Evolutionary conservation across 805 yeast genomes (phyloP), one percentile per base, ranked within the genome.

Genomic region (Novakomyces olei): DNA sequence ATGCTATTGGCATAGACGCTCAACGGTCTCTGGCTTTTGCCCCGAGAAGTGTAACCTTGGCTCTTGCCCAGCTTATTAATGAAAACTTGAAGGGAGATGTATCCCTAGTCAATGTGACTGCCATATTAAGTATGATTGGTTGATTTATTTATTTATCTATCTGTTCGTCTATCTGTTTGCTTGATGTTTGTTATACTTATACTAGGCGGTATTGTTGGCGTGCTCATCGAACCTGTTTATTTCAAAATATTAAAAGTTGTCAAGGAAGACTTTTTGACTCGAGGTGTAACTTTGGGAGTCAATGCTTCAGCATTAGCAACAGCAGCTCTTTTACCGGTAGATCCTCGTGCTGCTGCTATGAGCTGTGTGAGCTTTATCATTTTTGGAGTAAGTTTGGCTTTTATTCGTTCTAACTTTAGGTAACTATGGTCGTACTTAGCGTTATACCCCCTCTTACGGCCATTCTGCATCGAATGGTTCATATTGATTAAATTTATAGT

Each of bases 291-390:
- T 0, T 51, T 75, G 31, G 92, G 91, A 4, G 62, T 73, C 32
- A 73, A 72, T 44, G 74, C 83, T 45, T 79, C 83, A 6, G 91
- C 92, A 1, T 73, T 77, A 32, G 78, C 81, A 3, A 74, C 91
- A 2, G 83, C 85, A 0, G 74, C 73, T 48, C 52, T 77, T 30
- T 50, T 77, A 23, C 65, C 65, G 18, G 61, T 62, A 20, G 81
- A 76, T 44, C 76, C 88, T 9, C 57, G 85, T 41, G 85, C 88
- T 10, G 83, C 81, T 1, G 78, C 81, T 2, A 67, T 77, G 61
- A 68, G 79, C 38, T 63, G 74, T 4, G 57, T 77, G 43, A 63
- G 76, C 39, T 77, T 77, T 50, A 69, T 72, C 15, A 46, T 74
- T 15, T 77, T 67, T 46, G 91, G 91, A 4, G 69, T 81, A 0